Base-by-base conservation (phyloP, 2,329 filamentous ascomycete genomes). In the Mycosphaerelloides madeirae region DNA sequence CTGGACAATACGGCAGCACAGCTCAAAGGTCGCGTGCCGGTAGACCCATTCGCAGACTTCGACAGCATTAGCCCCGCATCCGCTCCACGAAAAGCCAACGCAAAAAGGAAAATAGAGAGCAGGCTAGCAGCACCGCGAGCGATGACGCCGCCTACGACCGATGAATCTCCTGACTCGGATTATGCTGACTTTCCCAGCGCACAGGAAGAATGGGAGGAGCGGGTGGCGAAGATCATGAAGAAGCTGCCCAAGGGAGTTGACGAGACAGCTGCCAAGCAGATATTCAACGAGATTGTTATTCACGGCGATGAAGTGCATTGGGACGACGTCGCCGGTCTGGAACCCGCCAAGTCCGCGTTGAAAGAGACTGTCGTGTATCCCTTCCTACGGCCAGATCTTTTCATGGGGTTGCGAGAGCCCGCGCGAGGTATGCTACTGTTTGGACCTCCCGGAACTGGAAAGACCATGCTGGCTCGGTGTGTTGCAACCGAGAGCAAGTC, bases 291-390 rank as follows among this genome's bases (percentile, higher is more conserved):
- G 55, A 94, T 98, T 48, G 85, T 98, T 2, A 84, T 97, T 12
- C 81, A 91, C 51, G 93, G 93, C 6, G 93, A 98, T 57, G 86
- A 95, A 61, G 93, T 98, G 2, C 87, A 86, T 58, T 98, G 93
- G 93, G 79, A 81, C 37, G 93, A 98, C 62, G 85, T 98, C 44
- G 90, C 93, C 1, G 93, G 93, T 1, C 72, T 98, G 3, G 87
- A 95, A 38, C 78, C 85, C 41, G 93, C 93, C 28, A 98, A 98
- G 63, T 87, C 82, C 43, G 90, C 93, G 0, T 71, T 98, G 38
- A 91, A 95, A 60, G 93, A 98, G 67, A 89, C 89, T 1, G 93
- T 98, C 1, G 91, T 98, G 2, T 98, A 98, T 59, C 93, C 93
- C 0, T 97, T 98, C 63, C 72, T 98, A 9, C 84, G 93, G 1